Evolutionary conservation across 2,329 filamentous ascomycete species (phyloP), one percentile per base, ranked within the genome.

Genomic region (Aspergillus sp.): DNA sequence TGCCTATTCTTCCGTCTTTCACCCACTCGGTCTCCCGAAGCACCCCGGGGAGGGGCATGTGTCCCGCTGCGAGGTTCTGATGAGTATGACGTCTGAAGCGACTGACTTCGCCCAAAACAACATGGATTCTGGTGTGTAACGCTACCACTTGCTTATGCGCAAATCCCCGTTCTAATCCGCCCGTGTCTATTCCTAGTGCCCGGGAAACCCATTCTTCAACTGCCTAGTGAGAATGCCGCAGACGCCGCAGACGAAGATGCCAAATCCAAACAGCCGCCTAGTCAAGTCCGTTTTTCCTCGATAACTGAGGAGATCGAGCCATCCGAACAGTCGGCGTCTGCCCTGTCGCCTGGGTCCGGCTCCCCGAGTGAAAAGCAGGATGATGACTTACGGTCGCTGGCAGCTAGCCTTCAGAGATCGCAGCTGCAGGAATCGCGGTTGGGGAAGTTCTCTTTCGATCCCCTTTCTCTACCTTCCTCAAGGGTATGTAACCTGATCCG

Each of bases 391-490:
- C 83, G 82, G 60, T 85, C 84, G 54, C 76, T 96, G 55, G 86
- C 88, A 47, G 83, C 85, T 61, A 86, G 84, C 20, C 77, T 95
- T 22, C 87, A 90, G 59, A 84, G 84, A 56, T 82, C 85, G 44
- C 84, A 87, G 62, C 80, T 96, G 55, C 92, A 96, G 74, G 87
- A 92, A 63, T 82, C 85, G 52, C 84, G 92, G 58, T 84, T 95
- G 78, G 88, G 88, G 67, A 89, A 91, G 67, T 95, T 90, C 73
- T 86, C 88, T 41, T 97, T 92, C 66, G 92, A 96, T 69, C 87
- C 93, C 32, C 86, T 96, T 58, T 97, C 94, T 33, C 79, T 97
- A 48, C 93, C 94, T 54, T 65, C 71, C 14, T 74, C 66, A 41
- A 71, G 73, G 58, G 73, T 76, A 73, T 48, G 72, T 72, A 40